These are phyloP conservation scores for Scalesia atractyloides DNA, from an alignment of 129 eudicot species.

Conservation along the genomic window DNA sequence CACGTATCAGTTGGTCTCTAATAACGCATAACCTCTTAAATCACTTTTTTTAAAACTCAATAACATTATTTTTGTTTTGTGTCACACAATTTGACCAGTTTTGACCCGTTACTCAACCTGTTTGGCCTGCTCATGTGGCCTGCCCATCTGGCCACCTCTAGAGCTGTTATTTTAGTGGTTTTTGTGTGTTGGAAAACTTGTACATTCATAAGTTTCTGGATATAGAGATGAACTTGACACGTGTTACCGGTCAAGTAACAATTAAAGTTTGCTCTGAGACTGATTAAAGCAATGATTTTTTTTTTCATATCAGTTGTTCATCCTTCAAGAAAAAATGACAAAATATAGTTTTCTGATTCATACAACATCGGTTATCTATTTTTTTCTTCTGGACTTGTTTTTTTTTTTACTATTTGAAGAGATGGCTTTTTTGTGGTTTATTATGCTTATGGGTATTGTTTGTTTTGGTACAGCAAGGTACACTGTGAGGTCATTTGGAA, in stretches of 20 bases:
- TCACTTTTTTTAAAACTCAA: too few species aligned
- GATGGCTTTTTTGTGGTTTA: background rate
- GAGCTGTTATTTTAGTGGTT: background rate
- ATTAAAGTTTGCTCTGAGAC: background rate
- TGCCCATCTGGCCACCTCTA: too few species aligned
- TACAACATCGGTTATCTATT: background rate
- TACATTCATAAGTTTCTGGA: background rate
- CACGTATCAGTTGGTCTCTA: too few species aligned
- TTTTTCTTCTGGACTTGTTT: background rate
- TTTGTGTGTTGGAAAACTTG: background rate
- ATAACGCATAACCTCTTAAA: too few species aligned
- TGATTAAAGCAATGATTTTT: background rate
- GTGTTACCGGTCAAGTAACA: background rate
- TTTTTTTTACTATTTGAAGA: background rate
- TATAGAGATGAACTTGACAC: background rate
- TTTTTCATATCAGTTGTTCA: background rate
- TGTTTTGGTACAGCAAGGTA: constrained; percentile 36
- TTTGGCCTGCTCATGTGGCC: too few species aligned
- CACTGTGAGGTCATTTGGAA: constrained; percentile 45
- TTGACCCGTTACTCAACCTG: too few species aligned
- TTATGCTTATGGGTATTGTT: background rate
- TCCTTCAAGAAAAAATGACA: background rate
- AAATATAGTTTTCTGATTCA: background rate
- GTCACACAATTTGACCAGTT: too few species aligned
- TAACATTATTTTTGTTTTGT: too few species aligned